Conservation (phyloP, 2,329 filamentous ascomycete species). For the Penicillium sp. region DNA sequence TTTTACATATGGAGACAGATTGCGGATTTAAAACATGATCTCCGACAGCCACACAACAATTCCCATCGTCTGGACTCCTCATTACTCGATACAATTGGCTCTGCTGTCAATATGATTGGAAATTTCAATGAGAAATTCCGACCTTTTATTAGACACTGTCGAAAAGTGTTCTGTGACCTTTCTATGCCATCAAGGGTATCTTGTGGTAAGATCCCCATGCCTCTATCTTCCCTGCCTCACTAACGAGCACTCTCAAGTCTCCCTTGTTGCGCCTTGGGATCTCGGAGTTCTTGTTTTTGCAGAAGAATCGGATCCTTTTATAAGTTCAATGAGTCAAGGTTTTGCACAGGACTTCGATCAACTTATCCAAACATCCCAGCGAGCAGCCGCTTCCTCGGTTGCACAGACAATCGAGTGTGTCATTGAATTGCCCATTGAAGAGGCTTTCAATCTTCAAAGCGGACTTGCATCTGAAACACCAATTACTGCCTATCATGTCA, state of each 20-base stretch:
- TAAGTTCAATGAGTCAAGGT: background rate
- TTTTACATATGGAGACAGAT: slow-evolving; percentile 24
- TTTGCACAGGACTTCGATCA: background rate
- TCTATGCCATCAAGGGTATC: slow-evolving; percentile 21
- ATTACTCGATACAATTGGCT: background rate
- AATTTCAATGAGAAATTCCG: slow-evolving; percentile 13
- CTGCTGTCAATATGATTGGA: slow-evolving; percentile 1
- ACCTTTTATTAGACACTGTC: slow-evolving; percentile 18
- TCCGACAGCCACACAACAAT: background rate
- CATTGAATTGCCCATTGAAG: slow-evolving; percentile 15
- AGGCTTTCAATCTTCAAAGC: slow-evolving; percentile 25
- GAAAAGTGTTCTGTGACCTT: slow-evolving; percentile 8
- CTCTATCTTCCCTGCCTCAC: background rate
- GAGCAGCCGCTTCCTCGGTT: slow-evolving; percentile 13
- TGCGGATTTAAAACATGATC: slow-evolving; percentile 14
- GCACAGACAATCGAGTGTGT: slow-evolving; percentile 17
- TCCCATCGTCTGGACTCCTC: background rate
- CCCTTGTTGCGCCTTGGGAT: slow-evolving; percentile 25
- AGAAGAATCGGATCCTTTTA: slow-evolving; percentile 12
- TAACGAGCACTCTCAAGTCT: slow-evolving; percentile 14
- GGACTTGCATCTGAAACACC: slow-evolving; percentile 24
- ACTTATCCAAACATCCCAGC: slow-evolving; percentile 8
- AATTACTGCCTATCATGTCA: slow-evolving; percentile 28
- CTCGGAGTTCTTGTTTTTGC: slow-evolving; percentile 23
- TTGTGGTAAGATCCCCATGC: slow-evolving; percentile 12